phyloP scores from a whole-genome alignment of 345 rosid genomes.

The Corchorus capsularis region DNA sequence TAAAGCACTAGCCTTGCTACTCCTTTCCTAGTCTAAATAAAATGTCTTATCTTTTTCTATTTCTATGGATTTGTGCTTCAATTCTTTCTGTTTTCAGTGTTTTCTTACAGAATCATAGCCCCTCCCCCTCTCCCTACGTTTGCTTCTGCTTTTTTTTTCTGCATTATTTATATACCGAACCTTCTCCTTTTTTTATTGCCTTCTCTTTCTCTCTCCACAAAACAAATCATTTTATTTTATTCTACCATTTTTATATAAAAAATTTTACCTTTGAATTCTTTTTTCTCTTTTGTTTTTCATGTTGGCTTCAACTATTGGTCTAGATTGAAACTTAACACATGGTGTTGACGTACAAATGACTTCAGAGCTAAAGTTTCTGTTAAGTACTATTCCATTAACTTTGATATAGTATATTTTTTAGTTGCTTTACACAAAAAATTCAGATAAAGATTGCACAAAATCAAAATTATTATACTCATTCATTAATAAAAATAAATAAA shows the following conservation, averaged over 20 bases:
- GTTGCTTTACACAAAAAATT: too few relatives aligned
- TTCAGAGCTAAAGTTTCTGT: background rate
- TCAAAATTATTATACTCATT: too few relatives aligned
- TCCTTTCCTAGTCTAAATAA: background rate
- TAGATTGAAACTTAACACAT: constrained; percentile 5
- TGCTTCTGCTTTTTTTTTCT: background rate
- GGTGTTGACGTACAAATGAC: constrained; percentile 13
- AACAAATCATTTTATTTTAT: background rate
- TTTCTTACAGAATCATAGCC: constrained; percentile 9
- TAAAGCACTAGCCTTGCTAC: background rate
- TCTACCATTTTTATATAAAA: too few relatives aligned
- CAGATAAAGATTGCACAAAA: too few relatives aligned
- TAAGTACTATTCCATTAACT: too few relatives aligned
- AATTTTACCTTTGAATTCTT: background rate
- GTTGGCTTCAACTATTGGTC: constrained; percentile 5
- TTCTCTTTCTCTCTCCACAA: constrained; percentile 13
- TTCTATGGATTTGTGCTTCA: constrained; percentile 35
- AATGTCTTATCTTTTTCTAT: too few relatives aligned
- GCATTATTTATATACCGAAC: background rate
- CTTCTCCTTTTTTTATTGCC: background rate
- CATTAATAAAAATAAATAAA: too few relatives aligned
- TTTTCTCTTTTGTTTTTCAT: background rate
- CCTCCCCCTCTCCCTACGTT: background rate
- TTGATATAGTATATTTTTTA: too few relatives aligned
- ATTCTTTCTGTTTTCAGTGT: background rate